phyloP scores from a whole-genome alignment of 305 asterid species.

The Solanum hybrid region DNA sequence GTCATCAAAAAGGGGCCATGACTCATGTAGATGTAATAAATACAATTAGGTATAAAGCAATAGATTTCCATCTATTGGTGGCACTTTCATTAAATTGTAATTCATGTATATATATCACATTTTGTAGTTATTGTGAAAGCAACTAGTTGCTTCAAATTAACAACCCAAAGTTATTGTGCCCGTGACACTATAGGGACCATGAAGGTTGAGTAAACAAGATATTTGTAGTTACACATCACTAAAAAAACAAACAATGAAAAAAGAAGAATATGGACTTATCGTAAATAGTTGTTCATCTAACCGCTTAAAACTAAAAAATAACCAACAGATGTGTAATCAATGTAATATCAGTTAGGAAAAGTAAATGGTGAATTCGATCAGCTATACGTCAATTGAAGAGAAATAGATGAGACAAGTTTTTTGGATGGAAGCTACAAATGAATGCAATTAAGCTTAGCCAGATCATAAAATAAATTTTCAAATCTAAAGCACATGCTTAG shows the following conservation, averaged over 20 bases:
- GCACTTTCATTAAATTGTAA: not conserved
- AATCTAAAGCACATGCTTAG: slow-evolving; percentile 17
- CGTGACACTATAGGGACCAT: slow-evolving; percentile 4
- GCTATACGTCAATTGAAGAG: not conserved
- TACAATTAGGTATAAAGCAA: not conserved
- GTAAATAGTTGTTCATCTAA: not conserved
- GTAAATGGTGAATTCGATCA: not conserved
- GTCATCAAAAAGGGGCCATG: not conserved
- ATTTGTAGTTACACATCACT: not conserved
- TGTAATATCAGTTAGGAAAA: not conserved
- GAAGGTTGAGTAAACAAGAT: not conserved
- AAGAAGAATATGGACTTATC: not conserved
- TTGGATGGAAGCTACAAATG: not conserved
- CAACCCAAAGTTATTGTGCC: not conserved
- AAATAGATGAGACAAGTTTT: not conserved
- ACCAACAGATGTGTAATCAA: not conserved
- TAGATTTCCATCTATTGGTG: not conserved
- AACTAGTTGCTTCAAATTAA: not conserved
- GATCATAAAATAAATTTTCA: not conserved
- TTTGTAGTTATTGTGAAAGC: slow-evolving; percentile 3
- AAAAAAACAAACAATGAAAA: not conserved
- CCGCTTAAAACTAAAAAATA: not conserved
- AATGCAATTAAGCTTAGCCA: not conserved
- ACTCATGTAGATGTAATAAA: not conserved
- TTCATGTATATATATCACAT: not conserved